Percentiles rank a stretch among this genome's conserved stretches.
Evolutionary conservation across 2,329 filamentous ascomycete species (phyloP).

Genomic region (Cytospora piceicola): DNA sequence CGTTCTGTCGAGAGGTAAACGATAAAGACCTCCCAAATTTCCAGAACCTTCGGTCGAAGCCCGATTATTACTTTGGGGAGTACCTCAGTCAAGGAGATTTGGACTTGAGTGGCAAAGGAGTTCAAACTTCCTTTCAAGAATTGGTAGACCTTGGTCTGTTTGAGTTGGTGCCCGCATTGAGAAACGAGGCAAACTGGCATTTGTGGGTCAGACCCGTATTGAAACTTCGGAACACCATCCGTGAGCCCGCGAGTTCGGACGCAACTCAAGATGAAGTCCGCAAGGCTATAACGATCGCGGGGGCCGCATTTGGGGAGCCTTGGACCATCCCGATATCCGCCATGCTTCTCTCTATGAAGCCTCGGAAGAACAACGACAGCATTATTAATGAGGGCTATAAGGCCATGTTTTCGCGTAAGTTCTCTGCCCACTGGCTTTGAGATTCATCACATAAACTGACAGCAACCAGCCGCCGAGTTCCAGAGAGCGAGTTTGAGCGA

Average conservation of each 20-base stretch:
- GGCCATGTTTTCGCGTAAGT: neutral
- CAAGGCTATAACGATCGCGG: neutral
- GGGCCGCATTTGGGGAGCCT: neutral
- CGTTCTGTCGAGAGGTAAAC: fast-evolving
- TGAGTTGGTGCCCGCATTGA: neutral
- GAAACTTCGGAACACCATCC: neutral
- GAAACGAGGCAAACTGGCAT: neutral
- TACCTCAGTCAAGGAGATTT: neutral
- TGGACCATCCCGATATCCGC: neutral
- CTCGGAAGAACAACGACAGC: neutral
- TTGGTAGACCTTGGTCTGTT: neutral
- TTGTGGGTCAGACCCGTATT: neutral
- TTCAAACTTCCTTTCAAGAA: neutral
- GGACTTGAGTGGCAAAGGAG: neutral
- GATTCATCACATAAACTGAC: neutral
- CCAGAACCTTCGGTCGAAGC: neutral
- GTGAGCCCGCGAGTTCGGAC: neutral
- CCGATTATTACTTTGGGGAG: neutral
- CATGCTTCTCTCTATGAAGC: neutral
- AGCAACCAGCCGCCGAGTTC: neutral
- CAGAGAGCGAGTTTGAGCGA: neutral
- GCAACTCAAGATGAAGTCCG: neutral
- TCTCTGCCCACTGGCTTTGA: neutral
- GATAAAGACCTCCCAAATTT: neutral
- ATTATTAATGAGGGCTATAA: neutral